Evolutionary conservation across 805 yeast genomes (phyloP).

Genomic region (Danielia reshetovae): DNA sequence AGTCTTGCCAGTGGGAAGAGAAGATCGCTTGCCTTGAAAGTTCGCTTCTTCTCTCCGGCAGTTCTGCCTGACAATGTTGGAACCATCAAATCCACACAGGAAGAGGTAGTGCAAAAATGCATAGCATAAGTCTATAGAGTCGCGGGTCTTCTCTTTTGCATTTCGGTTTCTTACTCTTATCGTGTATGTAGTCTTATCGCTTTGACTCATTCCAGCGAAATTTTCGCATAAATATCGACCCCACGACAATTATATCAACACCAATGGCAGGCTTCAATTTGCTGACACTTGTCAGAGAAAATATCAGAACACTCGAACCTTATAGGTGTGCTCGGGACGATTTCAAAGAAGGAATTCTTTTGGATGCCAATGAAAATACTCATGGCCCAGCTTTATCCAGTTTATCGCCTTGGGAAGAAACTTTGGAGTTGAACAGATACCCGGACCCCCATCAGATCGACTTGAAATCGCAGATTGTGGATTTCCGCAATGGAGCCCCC

Average conservation of each 20-base stretch:
- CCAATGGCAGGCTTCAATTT: constrained; percentile 50
- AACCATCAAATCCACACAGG: too few relatives aligned
- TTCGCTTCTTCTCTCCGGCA: neutral
- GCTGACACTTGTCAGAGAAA: constrained; percentile 71
- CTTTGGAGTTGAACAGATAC: constrained; percentile 73
- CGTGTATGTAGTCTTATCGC: neutral
- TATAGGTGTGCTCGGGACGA: constrained; percentile 97
- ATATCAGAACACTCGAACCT: constrained; percentile 77
- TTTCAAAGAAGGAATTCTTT: constrained; percentile 77
- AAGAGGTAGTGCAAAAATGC: too few relatives aligned
- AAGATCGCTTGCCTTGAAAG: neutral
- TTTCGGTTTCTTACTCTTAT: too few relatives aligned
- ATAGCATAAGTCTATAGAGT: too few relatives aligned
- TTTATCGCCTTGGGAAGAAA: constrained; percentile 41
- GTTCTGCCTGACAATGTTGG: too few relatives aligned
- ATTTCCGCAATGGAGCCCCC: constrained; percentile 61
- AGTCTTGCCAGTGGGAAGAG: neutral
- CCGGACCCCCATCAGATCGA: constrained; percentile 94
- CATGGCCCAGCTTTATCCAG: constrained; percentile 74
- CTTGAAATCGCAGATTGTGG: constrained; percentile 66
- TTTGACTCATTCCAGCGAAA: neutral
- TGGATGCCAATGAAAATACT: constrained; percentile 96
- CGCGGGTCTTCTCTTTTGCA: too few relatives aligned
- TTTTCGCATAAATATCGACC: neutral
- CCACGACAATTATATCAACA: constrained; percentile 5